phyloP scores from a whole-genome alignment of 441 rosid species.

The Sinapis alba region DNA sequence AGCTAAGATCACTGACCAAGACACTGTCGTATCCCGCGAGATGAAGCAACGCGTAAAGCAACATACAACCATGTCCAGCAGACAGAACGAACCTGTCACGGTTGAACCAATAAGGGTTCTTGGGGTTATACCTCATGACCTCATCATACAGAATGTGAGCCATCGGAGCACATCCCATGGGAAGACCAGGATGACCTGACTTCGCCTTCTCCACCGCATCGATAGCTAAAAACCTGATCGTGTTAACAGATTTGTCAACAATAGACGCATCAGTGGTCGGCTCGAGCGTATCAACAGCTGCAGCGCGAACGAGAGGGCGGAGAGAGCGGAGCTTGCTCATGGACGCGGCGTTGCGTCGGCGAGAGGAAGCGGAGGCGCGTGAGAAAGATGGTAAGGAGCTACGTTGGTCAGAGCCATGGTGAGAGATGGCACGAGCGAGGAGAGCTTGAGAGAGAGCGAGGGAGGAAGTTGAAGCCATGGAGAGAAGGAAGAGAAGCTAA shows the following conservation, averaged over 20 bases:
- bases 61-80: slow-evolving; percentile 99
- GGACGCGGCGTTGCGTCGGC: slow-evolving; percentile 34
- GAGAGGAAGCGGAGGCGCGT: slow-evolving; percentile 37
- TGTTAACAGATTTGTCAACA: slow-evolving; percentile 89
- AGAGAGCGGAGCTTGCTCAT: slow-evolving; percentile 31
- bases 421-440: slow-evolving; percentile 60
- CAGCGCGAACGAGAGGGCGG: slow-evolving; percentile 40
- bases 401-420: slow-evolving; percentile 53
- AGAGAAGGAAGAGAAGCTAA: too few species aligned
- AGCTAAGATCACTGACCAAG: slow-evolving; percentile 47
- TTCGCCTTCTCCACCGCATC: slow-evolving; percentile 99
- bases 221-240: slow-evolving; percentile 86
- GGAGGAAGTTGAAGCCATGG: slow-evolving; percentile 86
- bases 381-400: slow-evolving; percentile 53
- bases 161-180: slow-evolving; percentile 99
- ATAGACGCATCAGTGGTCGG: slow-evolving; percentile 62
- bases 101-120: slow-evolving; percentile 98
- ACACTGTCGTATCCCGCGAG: slow-evolving; percentile 98
- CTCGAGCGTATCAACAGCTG: slow-evolving; percentile 66
- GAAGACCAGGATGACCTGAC: slow-evolving; percentile 98
- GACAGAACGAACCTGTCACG: slow-evolving; percentile 95
- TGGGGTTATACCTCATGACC: slow-evolving; percentile 92
- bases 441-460: slow-evolving; percentile 80
- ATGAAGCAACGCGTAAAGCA: slow-evolving; percentile 95
- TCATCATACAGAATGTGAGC: slow-evolving; percentile 98